phyloP scores from a whole-genome alignment of 129 eudicot species.

The Cynara cardunculus region DNA sequence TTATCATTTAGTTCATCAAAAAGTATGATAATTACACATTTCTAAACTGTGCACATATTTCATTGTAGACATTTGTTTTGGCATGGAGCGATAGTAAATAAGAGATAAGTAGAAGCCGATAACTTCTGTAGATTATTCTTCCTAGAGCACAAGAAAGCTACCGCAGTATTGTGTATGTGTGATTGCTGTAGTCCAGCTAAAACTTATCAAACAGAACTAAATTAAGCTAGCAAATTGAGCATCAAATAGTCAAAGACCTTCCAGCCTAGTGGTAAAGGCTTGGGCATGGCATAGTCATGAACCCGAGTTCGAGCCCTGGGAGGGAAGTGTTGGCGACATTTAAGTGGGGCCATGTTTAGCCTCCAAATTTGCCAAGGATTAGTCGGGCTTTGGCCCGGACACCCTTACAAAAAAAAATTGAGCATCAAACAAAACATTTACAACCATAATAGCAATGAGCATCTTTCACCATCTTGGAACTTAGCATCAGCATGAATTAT shows the following conservation, averaged over 20 bases:
- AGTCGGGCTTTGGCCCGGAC: too few species aligned
- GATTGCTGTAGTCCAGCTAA: neutral
- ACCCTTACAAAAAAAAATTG: too few species aligned
- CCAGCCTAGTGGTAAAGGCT: too few species aligned
- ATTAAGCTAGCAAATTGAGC: neutral
- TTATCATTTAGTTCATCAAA: neutral
- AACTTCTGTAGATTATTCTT: neutral
- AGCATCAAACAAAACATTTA: neutral
- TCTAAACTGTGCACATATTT: neutral
- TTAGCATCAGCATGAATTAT: neutral
- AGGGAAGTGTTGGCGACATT: too few species aligned
- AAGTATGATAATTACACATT: too few species aligned
- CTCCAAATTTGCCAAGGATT: too few species aligned
- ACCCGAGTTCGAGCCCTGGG: too few species aligned
- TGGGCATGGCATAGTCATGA: too few species aligned
- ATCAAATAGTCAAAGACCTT: too few species aligned
- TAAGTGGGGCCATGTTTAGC: too few species aligned
- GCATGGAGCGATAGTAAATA: neutral
- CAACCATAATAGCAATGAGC: neutral
- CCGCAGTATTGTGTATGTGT: neutral
- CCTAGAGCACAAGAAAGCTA: neutral
- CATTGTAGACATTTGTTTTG: neutral
- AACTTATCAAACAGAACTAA: neutral
- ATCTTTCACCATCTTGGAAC: neutral
- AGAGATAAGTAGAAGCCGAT: neutral